A percentile compares a stretch with the other conserved stretches of the same genome.
These are phyloP conservation scores for Sphagnum fallax DNA, from an alignment of 228 moss, liverwort and hornwort genomes.

Conservation along the genomic window DNA sequence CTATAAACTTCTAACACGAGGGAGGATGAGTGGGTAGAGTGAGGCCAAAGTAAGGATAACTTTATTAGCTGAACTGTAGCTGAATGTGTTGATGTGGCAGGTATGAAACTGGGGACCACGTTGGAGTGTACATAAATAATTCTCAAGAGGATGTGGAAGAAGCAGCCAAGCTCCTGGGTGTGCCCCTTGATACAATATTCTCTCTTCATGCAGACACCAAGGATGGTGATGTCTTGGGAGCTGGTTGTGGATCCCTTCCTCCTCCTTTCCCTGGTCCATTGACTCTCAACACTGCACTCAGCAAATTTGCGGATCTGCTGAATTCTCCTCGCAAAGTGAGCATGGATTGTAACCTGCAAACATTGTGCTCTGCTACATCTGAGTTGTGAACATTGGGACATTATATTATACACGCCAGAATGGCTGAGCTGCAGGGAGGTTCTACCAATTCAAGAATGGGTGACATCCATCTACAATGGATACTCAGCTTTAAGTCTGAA, in stretches of 20 bases:
- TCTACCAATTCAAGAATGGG: too few relatives aligned
- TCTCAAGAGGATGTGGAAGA: constrained; percentile 62
- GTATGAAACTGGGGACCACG: constrained; percentile 88
- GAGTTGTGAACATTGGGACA: too few relatives aligned
- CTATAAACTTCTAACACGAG: background rate
- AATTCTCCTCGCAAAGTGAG: constrained; percentile 66
- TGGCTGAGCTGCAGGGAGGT: too few relatives aligned
- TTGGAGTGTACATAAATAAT: constrained; percentile 78
- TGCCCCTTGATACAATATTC: constrained; percentile 52
- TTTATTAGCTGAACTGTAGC: background rate
- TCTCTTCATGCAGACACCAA: constrained; percentile 64
- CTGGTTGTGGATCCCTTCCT: constrained; percentile 46
- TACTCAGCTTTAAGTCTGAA: too few relatives aligned
- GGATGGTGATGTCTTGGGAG: constrained; percentile 57
- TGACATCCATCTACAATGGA: too few relatives aligned
- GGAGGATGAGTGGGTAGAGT: too few relatives aligned
- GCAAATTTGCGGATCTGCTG: constrained; percentile 67
- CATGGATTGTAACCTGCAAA: background rate
- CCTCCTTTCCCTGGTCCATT: constrained; percentile 65
- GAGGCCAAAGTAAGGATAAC: background rate
- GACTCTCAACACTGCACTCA: constrained; percentile 52
- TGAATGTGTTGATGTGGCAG: constrained; percentile 4
- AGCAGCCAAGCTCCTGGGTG: constrained; percentile 52
- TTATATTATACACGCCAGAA: too few relatives aligned
- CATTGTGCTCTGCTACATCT: too few relatives aligned